Evolutionary conservation across 208 protist genomes (phyloP), one percentile per base, ranked within the genome.

Genomic region (Trypanosoma boissoni): DNA sequence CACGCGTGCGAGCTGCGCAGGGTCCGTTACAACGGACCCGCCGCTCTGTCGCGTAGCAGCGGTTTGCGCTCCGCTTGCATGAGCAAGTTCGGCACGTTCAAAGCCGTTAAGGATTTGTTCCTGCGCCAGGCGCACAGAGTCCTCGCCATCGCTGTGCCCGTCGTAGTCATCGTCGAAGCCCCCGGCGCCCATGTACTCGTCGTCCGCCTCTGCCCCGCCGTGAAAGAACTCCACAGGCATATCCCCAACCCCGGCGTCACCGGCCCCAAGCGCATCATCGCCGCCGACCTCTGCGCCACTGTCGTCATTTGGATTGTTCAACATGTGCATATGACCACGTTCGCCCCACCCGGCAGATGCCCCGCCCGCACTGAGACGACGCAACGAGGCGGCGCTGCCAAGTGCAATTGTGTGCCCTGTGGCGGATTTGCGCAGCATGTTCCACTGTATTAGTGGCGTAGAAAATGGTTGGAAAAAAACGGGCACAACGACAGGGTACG

Each of bases 221-320:
- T 82, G 75, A 57, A 91, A 86, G 69, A 87, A 88, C 63, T 88
- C 80, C n/a, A 79, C 74, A 1, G 85, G 85, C 80, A 94, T 90
- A 58, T 83, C 75, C 8, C 64, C 64, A 46, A 43, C 29, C 2
- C 44, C 66, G 23, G 37, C 34, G 29, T 60, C 66, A n/a, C n/a
- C n/a, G n/a, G n/a, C n/a, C n/a, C n/a, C n/a, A n/a, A n/a, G n/a
- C 23, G 64, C 58, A 23, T 10, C 44, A n/a, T 64, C 46, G 29
- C 39, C 63, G 23, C 58, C 62, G 20, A 7, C 57, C 16, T 34
- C 52, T 31, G 2, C 43, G 41, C 44, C 31, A 34, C 14, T n/a
- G 18, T 50, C 28, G 20, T 20, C 1, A 2, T 37, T 24, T 24
- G 21, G 31, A 12, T 64, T 31, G 41, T 37, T 56, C 36, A 20